Conservation (phyloP, 768 basidiomycete genomes). For the Paxillus ammoniavirescens region DNA sequence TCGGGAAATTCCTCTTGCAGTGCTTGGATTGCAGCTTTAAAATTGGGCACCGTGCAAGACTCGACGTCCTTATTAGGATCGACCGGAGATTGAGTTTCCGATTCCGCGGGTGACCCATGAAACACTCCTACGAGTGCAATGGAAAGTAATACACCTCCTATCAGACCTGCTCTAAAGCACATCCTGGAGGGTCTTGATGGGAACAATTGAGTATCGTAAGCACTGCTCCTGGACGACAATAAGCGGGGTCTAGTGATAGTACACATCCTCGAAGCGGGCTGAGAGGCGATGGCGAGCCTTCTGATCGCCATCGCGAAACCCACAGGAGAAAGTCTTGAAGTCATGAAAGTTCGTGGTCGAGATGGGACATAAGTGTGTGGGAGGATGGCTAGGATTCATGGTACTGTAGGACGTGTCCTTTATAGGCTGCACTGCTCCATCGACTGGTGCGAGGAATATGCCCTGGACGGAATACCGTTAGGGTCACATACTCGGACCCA, state of each 20-base stretch:
- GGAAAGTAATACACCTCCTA: constrained; percentile 8
- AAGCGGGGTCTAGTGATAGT: neutral
- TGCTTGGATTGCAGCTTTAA: constrained; percentile 48
- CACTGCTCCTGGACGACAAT: neutral
- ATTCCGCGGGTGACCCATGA: neutral
- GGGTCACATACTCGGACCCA: neutral
- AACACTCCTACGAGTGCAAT: neutral
- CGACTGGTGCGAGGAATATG: neutral
- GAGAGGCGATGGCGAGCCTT: neutral
- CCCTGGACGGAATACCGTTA: neutral
- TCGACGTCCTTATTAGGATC: neutral
- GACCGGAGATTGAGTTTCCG: neutral
- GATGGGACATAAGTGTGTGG: neutral
- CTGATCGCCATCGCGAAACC: constrained; percentile 2
- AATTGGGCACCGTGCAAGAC: constrained; percentile 17
- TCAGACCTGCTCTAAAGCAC: constrained; percentile 1
- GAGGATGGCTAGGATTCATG: neutral
- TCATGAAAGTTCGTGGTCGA: neutral
- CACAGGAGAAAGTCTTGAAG: constrained; percentile 3
- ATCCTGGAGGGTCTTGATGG: neutral
- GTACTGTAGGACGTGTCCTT: neutral
- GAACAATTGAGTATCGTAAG: neutral
- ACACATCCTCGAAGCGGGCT: neutral
- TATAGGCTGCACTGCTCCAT: neutral
- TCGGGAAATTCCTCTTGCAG: constrained; percentile 42